phyloP scores from a whole-genome alignment of 768 basidiomycete genomes.

The Phanerochaete sordida region DNA sequence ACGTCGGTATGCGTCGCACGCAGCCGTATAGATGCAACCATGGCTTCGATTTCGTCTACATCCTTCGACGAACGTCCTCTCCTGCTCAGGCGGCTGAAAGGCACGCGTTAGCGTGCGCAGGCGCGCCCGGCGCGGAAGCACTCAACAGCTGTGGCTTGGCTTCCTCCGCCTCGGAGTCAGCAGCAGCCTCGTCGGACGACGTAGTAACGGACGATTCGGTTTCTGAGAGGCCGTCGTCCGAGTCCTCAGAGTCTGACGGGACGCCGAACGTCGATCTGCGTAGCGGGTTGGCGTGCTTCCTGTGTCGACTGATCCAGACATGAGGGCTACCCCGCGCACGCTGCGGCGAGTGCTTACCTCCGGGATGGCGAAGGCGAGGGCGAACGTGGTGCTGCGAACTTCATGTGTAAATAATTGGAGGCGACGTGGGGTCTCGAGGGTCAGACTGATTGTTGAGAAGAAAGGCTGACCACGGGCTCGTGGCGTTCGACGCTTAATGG shows the following conservation, averaged over 20 bases:
- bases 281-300: background rate
- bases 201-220: conserved; percentile 31
- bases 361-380: conserved; percentile 46
- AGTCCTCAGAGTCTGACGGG: conserved; percentile 48
- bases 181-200: conserved; percentile 36
- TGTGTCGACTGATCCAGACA: conserved; percentile 13
- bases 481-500: background rate
- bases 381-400: conserved; percentile 52
- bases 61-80: conserved; percentile 27
- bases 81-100: conserved; percentile 20
- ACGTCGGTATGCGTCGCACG: conserved; percentile 41
- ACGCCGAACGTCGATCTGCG: conserved; percentile 52
- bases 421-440: background rate
- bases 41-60: conserved; percentile 38
- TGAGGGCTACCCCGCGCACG: background rate
- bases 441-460: background rate
- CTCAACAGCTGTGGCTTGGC: conserved; percentile 31
- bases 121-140: background rate
- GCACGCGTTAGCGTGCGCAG: conserved; percentile 8
- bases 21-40: conserved; percentile 43
- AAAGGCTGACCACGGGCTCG: background rate
- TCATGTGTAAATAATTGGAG: conserved; percentile 33
- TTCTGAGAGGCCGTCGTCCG: conserved; percentile 37
- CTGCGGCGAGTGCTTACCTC: conserved; percentile 26
- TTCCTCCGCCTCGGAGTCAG: conserved; percentile 42